Evolutionary conservation across 1,284 basidiomycete species (phyloP).

Genomic region (Ganoderma resinaceum): DNA sequence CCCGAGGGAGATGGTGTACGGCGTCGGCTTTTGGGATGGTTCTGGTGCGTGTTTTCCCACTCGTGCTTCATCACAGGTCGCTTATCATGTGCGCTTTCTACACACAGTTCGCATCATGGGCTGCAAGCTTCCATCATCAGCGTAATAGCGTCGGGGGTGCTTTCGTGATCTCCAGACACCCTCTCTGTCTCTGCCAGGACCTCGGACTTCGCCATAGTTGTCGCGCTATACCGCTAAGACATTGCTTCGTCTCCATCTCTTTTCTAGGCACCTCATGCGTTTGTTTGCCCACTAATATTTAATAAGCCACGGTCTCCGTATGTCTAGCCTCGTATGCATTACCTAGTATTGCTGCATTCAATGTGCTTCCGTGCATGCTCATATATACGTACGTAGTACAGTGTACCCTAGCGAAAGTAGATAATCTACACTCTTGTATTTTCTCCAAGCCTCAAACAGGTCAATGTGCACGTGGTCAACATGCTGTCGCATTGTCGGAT

Average conservation of each 20-base stretch:
- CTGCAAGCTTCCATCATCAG: slow-evolving; percentile 47
- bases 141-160: slow-evolving; percentile 18
- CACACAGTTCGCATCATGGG: slow-evolving; percentile 52
- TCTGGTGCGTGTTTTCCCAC: slow-evolving; percentile 54
- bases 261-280: background rate
- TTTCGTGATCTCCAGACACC: background rate
- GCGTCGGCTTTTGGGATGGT: slow-evolving; percentile 76
- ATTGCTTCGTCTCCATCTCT: background rate
- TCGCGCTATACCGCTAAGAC: background rate
- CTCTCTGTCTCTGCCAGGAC: background rate
- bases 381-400: slow-evolving; percentile 27
- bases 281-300: background rate
- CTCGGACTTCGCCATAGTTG: slow-evolving; percentile 10
- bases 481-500: background rate
- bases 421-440: slow-evolving; percentile 27
- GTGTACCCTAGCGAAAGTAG: slow-evolving; percentile 31
- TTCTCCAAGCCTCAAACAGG: background rate
- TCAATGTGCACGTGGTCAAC: background rate
- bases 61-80: slow-evolving; percentile 3
- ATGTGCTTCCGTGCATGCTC: slow-evolving; percentile 12
- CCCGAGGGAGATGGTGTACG: slow-evolving; percentile 83
- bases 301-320: background rate
- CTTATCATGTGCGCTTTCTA: slow-evolving; percentile 18
- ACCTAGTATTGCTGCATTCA: slow-evolving; percentile 4
- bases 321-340: background rate